Evolutionary conservation across 768 basidiomycete genomes (phyloP).

Genomic region (Floccularia luteovirens): DNA sequence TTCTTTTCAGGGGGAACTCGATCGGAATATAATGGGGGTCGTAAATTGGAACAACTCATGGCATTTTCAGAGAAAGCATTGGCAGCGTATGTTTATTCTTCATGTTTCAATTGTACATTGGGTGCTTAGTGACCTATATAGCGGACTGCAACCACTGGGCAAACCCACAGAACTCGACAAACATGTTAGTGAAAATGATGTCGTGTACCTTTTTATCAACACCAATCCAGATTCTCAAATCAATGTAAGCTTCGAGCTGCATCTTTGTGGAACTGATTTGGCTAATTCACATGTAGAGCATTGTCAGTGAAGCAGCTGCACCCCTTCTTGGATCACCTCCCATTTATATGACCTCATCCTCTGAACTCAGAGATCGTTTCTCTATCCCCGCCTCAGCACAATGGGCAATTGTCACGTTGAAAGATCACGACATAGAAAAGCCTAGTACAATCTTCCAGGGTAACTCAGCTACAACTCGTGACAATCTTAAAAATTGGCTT

Average conservation of each 20-base stretch:
- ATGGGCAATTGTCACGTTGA: conserved; percentile 64
- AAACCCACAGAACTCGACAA: conserved; percentile 34
- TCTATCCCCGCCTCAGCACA: conserved; percentile 27
- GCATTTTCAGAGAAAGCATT: conserved; percentile 72
- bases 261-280: too few species aligned
- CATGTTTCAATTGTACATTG: neutral
- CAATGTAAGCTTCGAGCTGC: conserved; percentile 22
- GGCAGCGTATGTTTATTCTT: conserved; percentile 45
- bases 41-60: conserved; percentile 65
- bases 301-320: conserved; percentile 25
- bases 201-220: conserved; percentile 47
- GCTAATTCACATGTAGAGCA: conserved; percentile 26
- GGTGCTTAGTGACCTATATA: conserved; percentile 4
- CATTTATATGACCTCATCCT: conserved; percentile 32
- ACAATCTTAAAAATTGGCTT: conserved; percentile 49
- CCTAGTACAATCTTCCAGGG: conserved; percentile 40
- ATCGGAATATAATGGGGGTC: conserved; percentile 69
- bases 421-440: conserved; percentile 41
- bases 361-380: conserved; percentile 27
- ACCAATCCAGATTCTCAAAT: conserved; percentile 32
- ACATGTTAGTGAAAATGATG: conserved; percentile 24
- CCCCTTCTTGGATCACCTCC: conserved; percentile 40
- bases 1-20: conserved; percentile 53
- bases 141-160: conserved; percentile 20
- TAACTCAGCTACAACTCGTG: conserved; percentile 10